Evolutionary conservation across 495 filamentous ascomycete genomes (phyloP), one percentile per base, ranked within the genome.

Genomic region (Amniculicola lignicola): DNA sequence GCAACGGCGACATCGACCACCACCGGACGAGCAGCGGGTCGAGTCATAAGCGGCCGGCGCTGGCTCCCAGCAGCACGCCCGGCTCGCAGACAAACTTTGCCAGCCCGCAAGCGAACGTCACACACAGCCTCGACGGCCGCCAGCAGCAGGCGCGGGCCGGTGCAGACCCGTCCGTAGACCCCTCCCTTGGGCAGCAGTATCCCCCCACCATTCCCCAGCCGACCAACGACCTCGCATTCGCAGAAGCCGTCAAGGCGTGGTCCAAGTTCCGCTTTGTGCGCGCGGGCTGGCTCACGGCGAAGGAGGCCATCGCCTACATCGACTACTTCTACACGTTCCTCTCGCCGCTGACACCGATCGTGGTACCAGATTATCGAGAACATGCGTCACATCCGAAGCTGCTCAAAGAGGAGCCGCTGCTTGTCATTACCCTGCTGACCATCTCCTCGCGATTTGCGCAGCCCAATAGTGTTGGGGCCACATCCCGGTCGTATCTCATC

Each of bases 271-370:
- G 90, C 50, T 96, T 97, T 69, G 92, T 97, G 16, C 85, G 89
- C 44, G 90, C 89, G 6, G 93, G 93, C 18, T 98, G 93, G 93
- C 91, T 98, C 63, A 95, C 90, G 0, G 89, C 92, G 1, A 81
- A 84, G 60, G 93, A 98, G 69, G 91, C 87, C 1, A 89, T 97
- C 67, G 83, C 81, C 23, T 98, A 96, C 66, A 87, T 98, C 60
- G 83, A 87, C 66, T 97, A 96, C 67, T 98, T 95, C 72, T 96
- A 96, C 69, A 80, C 85, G 49, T 86, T 89, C 60, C 79, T 96
- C 1, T 88, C 89, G 2, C 90, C 90, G 2, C 75, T 98, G 65
- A 97, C 93, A 24, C 94, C 94, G 1, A 90, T 96, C 21, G 87
- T 87, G 6, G 85, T 90, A 2, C 88, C 89, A 3, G 87, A 90